Evolutionary conservation across 345 rosid species (phyloP).

Genomic region (Gossypium australe): DNA sequence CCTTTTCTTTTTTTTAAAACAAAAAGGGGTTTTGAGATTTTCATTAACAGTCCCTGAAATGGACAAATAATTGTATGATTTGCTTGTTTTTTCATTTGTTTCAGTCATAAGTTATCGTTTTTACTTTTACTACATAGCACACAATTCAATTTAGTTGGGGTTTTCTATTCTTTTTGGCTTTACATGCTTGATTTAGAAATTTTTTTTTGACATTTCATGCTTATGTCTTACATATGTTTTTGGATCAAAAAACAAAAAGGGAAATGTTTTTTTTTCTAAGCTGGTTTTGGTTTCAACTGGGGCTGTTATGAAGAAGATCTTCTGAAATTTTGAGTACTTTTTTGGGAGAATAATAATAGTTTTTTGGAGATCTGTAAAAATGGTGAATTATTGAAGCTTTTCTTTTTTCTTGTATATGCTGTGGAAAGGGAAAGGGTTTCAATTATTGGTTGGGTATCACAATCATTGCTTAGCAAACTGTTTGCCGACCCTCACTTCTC

Average conservation of each 20-base stretch:
- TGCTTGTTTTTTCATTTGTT: background rate
- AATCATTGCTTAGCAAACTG: constrained; percentile 37
- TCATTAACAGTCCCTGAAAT: background rate
- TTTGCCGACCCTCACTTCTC: constrained; percentile 14
- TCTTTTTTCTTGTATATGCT: constrained; percentile 6
- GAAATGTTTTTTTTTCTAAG: background rate
- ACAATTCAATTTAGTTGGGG: background rate
- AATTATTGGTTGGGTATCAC: constrained; percentile 42
- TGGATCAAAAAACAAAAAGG: background rate
- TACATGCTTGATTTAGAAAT: background rate
- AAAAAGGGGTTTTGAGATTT: background rate
- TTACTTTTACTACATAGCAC: background rate
- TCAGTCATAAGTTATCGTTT: background rate
- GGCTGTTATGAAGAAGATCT: background rate
- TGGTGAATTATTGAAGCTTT: constrained; percentile 27
- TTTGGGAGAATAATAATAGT: background rate
- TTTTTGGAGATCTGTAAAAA: constrained; percentile 11
- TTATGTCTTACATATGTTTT: background rate
- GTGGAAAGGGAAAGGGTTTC: constrained; percentile 24
- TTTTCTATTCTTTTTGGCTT: background rate
- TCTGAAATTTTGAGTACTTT: background rate
- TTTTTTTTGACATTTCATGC: constrained; percentile 1
- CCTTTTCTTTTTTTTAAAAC: too few species aligned
- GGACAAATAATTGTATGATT: background rate
- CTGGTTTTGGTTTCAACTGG: background rate